phyloP scores from a whole-genome alignment of 441 rosid species.

The Euphorbia celastroides region DNA sequence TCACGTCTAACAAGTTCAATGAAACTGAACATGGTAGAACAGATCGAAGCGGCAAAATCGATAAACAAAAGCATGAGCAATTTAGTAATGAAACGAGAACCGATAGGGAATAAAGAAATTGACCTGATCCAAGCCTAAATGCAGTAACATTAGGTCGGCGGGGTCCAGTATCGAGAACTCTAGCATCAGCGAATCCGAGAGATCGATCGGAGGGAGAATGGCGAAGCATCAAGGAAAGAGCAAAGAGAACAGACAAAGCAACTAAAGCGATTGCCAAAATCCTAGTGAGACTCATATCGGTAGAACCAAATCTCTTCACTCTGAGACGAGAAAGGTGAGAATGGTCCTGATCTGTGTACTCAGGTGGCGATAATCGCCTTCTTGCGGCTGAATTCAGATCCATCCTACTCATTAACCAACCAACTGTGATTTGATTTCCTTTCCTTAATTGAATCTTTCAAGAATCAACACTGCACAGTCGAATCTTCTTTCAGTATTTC shows the following conservation, averaged over 20 bases:
- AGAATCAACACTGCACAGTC: neutral
- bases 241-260: slow-evolving; percentile 35
- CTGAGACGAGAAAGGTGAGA: slow-evolving; percentile 9
- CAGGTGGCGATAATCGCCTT: slow-evolving; percentile 37
- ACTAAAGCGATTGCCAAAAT: slow-evolving; percentile 34
- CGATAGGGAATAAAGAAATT: neutral
- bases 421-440: neutral
- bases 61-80: neutral
- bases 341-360: slow-evolving; percentile 23
- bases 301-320: slow-evolving; percentile 32
- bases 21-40: neutral
- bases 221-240: slow-evolving; percentile 37
- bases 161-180: slow-evolving; percentile 32
- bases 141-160: slow-evolving; percentile 24
- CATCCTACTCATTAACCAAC: slow-evolving; percentile 20
- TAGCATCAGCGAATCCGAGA: slow-evolving; percentile 55
- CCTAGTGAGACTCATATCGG: slow-evolving; percentile 32
- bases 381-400: slow-evolving; percentile 43
- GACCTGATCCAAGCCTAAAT: slow-evolving; percentile 5
- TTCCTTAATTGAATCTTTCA: neutral
- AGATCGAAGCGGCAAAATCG: neutral
- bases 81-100: neutral
- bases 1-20: neutral
- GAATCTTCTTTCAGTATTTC: neutral
- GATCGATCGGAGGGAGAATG: slow-evolving; percentile 39